Evolutionary conservation across 345 rosid genomes (phyloP).

Genomic region (Arabis hirsuta): DNA sequence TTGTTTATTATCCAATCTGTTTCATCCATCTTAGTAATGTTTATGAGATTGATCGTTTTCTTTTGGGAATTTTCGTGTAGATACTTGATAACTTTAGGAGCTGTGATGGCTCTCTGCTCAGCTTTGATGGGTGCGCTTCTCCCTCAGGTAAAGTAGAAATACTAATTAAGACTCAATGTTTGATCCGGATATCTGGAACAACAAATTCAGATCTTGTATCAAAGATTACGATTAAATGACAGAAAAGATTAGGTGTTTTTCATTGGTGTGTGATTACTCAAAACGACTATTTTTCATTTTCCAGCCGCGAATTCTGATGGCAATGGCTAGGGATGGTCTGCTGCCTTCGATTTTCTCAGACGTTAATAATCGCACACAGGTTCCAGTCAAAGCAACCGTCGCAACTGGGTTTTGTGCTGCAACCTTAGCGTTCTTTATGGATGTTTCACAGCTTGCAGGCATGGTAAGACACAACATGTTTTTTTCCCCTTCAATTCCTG

Average conservation of each 20-base stretch:
- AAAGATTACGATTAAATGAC: neutral
- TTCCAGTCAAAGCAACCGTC: slow-evolving; percentile 81
- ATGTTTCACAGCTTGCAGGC: slow-evolving; percentile 85
- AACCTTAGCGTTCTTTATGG: slow-evolving; percentile 73
- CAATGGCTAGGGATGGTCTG: slow-evolving; percentile 95
- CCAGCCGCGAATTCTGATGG: slow-evolving; percentile 93
- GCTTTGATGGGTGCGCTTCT: slow-evolving; percentile 93
- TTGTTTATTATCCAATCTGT: neutral
- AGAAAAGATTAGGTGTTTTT: neutral
- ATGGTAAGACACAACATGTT: slow-evolving; percentile 57
- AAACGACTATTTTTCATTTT: slow-evolving; percentile 11
- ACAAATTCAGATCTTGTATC: neutral
- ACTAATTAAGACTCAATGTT: neutral
- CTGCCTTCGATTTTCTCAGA: slow-evolving; percentile 85
- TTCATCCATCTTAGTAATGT: neutral
- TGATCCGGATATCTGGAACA: neutral
- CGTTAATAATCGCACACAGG: slow-evolving; percentile 66
- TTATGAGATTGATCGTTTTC: neutral
- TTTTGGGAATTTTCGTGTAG: slow-evolving; percentile 50
- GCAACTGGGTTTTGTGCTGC: slow-evolving; percentile 77
- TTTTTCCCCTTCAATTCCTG: neutral
- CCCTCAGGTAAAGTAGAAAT: slow-evolving; percentile 75
- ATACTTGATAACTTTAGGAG: slow-evolving; percentile 82
- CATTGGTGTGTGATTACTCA: slow-evolving; percentile 8
- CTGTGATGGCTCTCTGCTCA: slow-evolving; percentile 93